These are phyloP conservation scores for Dendrostoma leiphaemia DNA, from an alignment of 2,329 filamentous ascomycete genomes.

Conservation along the genomic window DNA sequence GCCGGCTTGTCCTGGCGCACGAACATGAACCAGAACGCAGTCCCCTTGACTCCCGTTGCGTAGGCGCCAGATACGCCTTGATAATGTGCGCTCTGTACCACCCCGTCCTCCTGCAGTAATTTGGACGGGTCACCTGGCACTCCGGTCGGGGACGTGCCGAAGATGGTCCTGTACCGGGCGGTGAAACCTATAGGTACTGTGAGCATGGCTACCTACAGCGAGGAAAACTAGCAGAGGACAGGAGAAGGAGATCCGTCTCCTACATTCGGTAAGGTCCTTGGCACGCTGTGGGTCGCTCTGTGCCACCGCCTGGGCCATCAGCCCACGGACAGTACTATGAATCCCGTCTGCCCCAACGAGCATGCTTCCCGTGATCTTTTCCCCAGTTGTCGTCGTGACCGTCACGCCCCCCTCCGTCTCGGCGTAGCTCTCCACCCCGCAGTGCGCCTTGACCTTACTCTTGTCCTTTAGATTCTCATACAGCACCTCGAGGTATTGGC, in stretches of 20 bases:
- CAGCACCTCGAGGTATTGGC: constrained; percentile 12
- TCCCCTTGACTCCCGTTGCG: constrained; percentile 1
- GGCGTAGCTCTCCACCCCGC: constrained; percentile 12
- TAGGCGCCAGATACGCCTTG: constrained; percentile 8
- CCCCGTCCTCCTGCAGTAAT: not conserved
- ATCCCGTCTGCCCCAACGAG: constrained; percentile 20
- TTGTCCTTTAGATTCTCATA: constrained; percentile 18
- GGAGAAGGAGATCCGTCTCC: not conserved
- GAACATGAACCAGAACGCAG: constrained; percentile 18
- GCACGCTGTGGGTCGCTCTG: not conserved
- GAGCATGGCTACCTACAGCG: no score
- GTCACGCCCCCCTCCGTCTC: constrained; percentile 18
- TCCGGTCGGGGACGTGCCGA: constrained; percentile 13
- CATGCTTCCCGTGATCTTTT: constrained; percentile 18
- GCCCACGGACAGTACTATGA: constrained; percentile 7
- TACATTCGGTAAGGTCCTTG: not conserved
- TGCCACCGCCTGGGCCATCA: constrained; percentile 1
- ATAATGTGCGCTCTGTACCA: constrained; percentile 18
- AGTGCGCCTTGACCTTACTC: constrained; percentile 7
- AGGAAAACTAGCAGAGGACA: no score
- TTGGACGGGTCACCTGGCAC: not conserved
- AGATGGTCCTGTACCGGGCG: constrained; percentile 9
- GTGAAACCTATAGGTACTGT: constrained; percentile 8
- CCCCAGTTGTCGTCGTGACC: constrained; percentile 17
- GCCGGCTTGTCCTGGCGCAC: constrained; percentile 10